phyloP scores from a whole-genome alignment of 2,329 filamentous ascomycete species.

The Calonectria pteridis region DNA sequence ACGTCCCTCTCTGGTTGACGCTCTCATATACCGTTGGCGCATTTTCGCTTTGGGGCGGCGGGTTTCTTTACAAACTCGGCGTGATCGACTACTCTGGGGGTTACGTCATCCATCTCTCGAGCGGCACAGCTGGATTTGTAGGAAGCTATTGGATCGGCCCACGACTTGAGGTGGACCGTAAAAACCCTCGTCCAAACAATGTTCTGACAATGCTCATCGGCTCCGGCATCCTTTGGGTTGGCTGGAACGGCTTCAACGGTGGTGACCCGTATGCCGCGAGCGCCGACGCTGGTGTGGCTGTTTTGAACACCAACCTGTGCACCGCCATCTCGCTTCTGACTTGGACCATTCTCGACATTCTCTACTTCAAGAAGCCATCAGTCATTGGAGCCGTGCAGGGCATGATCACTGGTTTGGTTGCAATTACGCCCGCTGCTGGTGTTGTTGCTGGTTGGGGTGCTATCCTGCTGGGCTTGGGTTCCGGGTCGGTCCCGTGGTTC shows the following conservation, averaged over 20 bases:
- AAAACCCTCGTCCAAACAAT: conserved; percentile 21
- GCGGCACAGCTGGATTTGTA: conserved; percentile 27
- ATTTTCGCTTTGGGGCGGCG: conserved; percentile 28
- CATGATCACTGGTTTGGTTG: conserved; percentile 29
- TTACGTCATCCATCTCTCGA: conserved; percentile 29
- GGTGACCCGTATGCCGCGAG: conserved; percentile 29
- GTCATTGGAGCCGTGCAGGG: conserved; percentile 27
- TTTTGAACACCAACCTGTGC: conserved; percentile 29
- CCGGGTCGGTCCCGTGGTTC: conserved; percentile 25
- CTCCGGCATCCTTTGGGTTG: conserved; percentile 28
- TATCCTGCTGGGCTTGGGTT: conserved; percentile 26
- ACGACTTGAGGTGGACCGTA: conserved; percentile 18
- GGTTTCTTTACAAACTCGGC: conserved; percentile 25
- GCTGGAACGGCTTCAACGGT: conserved; percentile 32
- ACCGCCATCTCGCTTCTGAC: conserved; percentile 27
- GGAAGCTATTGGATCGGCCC: conserved; percentile 29
- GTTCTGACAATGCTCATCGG: conserved; percentile 20
- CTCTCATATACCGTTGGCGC: conserved; percentile 27
- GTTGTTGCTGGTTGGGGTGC: conserved; percentile 30
- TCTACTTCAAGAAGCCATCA: conserved; percentile 28
- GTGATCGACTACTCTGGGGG: conserved; percentile 31
- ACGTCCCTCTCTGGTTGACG: conserved; percentile 26
- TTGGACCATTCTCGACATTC: conserved; percentile 21
- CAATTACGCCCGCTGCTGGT: conserved; percentile 27
- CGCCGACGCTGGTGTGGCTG: conserved; percentile 29